Base-by-base conservation (phyloP, 2,329 filamentous ascomycete species). In the Penicillium sp. region DNA sequence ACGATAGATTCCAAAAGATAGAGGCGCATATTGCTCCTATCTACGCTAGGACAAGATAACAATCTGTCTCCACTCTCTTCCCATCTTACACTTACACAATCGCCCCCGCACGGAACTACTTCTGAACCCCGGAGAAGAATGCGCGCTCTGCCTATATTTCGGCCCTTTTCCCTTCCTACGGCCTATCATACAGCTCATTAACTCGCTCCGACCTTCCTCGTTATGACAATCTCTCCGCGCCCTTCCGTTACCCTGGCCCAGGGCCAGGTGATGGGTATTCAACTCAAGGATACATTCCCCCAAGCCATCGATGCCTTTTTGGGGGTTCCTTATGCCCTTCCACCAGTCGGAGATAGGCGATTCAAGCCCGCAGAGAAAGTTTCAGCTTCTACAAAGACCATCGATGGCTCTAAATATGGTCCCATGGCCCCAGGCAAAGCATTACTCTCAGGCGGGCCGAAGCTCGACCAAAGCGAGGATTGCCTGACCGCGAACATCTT, bases 291-390 rank as follows among this genome's bases (percentile, higher is more conserved):
- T 6, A 52, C 51, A n/a, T 55, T 69, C 49, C 59, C 59, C 2
- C 53, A 62, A n/a, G 49, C 62, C 1, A 51, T 72, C 4, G 69
- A 73, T 28, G 67, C 67, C 6, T 82, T 82, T 57, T 65, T 77
- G 0, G 77, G 78, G 1, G 73, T 82, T 10, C 79, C 77, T 0
- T 81, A 81, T 54, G 78, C 76, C 0, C 60, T 75, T 2, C 74
- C 77, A 3, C 77, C 79, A 10, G 70, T 66, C 2, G 79, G 76
- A 0, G 70, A 79, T n/a, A 67, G 68, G 18, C 72, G 79, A 13
- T 82, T 81, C 54, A 70, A 67, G 6, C 72, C 66, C 4, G 65
- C 77, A 0, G 65, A 65, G 24, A 63, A 63, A 28, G 60, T 72
- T 18, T n/a, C 24, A 4, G 13, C 26, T 7, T 59, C 64, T 12